These are phyloP conservation scores for Vicia sativa DNA, from an alignment of 306 rosid species.

Conservation along the genomic window DNA sequence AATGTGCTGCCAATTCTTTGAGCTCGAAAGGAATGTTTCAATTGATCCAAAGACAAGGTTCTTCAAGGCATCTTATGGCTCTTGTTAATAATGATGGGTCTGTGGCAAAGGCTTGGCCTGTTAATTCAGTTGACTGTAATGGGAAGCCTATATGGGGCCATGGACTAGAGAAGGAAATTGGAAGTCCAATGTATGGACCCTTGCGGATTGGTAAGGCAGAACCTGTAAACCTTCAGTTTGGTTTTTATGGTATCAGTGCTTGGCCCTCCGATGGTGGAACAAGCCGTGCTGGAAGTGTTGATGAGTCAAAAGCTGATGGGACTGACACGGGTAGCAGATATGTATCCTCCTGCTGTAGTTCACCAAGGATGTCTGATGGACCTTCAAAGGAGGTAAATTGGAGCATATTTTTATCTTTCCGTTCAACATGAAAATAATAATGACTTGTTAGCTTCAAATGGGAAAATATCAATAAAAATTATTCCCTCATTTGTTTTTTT, in stretches of 20 bases:
- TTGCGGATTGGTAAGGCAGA: conserved; percentile 71
- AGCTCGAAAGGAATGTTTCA: conserved; percentile 97
- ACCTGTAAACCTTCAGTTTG: conserved; percentile 94
- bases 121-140: conserved; percentile 64
- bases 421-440: conserved; percentile 8
- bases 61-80: conserved; percentile 91
- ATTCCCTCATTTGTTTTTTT: not conserved
- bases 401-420: conserved; percentile 7
- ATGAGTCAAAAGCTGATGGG: conserved; percentile 87
- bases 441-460: conserved; percentile 10
- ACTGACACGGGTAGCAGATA: conserved; percentile 80
- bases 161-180: conserved; percentile 51
- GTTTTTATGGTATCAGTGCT: conserved; percentile 90
- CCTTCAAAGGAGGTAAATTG: conserved; percentile 81
- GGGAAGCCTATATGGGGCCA: conserved; percentile 71
- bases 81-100: conserved; percentile 92
- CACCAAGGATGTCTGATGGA: conserved; percentile 77
- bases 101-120: conserved; percentile 98
- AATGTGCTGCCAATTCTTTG: conserved; percentile 86
- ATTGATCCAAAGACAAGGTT: conserved; percentile 89
- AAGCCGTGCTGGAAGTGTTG: conserved; percentile 88
- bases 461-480: conserved; percentile 38
- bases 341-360: conserved; percentile 88
- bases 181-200: conserved; percentile 62
- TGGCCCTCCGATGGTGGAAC: conserved; percentile 94